Evolutionary conservation across 2,329 filamentous ascomycete genomes (phyloP), one percentile per base, ranked within the genome.

Genomic region (Thermochaetoides dissita): DNA sequence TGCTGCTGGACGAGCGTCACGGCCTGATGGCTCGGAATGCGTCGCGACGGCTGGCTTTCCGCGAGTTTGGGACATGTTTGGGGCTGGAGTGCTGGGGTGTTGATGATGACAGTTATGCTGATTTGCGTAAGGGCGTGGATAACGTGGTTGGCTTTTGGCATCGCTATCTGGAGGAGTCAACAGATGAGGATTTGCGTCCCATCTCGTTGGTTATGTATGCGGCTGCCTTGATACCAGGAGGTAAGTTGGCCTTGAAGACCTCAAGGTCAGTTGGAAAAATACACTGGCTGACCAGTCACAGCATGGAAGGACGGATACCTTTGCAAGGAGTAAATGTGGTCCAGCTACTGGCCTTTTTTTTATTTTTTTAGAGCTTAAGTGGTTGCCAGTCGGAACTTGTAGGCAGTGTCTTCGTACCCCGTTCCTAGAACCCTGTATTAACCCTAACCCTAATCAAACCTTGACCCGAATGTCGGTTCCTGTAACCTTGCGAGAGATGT

Each of bases 141-240:
- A 49, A 39, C 1, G 41, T 65, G 11, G 34, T 64, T 8, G 43
- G 52, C 8, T 60, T 61, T 31, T 63, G 61, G 63, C 53, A 59
- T 17, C 49, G 50, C 10, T 49, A 58, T 12, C 54, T 62, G 1
- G 57, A 63, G 10, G 53, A 62, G 5, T 48, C 53, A 11, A 47
- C 46, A 1, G 52, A 56, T 3, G 56, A 57, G 17, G 68, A 71
- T 37, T 50, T 76, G 48, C 57, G 61, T 36, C 71, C 72, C 0
- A 76, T 76, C 34, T 74, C 69, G 5, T 55, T 63, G 17, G 70
- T 70, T 34, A 76, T 76, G 72, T 74, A 72, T 57, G 68, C 72
- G 10, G 61, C 71, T 5, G 71, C 71, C 31, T 49, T 76, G 48
- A 63, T 72, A 39, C 68, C 71, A 5, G 72, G 72, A 49, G 68